phyloP scores from a whole-genome alignment of 2,329 filamentous ascomycete genomes.

The Colletotrichum sp. region DNA sequence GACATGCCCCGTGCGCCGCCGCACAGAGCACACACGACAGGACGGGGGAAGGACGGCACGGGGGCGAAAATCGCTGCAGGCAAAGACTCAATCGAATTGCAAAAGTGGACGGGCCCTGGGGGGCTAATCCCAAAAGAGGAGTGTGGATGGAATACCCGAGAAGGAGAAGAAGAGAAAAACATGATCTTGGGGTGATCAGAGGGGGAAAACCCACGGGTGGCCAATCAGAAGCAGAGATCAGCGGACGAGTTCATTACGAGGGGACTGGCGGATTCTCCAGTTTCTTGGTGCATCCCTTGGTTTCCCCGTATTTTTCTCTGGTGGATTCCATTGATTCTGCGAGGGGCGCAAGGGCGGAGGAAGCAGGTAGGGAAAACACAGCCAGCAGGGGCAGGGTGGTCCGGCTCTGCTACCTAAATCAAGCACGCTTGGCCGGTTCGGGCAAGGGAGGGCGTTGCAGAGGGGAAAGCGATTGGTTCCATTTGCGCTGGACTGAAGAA shows the following conservation, averaged over 20 bases:
- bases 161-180: background rate
- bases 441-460: background rate
- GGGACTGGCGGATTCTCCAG: background rate
- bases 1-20: background rate
- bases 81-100: conserved; percentile 14
- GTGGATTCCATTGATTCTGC: background rate
- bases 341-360: background rate
- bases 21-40: background rate
- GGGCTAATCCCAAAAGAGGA: background rate
- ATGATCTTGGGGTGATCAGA: background rate
- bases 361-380: background rate
- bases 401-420: background rate
- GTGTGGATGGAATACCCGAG: background rate
- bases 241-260: background rate
- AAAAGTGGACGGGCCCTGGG: conserved; percentile 10
- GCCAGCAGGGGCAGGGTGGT: background rate
- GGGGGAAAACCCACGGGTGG: background rate
- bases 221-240: background rate
- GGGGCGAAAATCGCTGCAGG: conserved; percentile 17
- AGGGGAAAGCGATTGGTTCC: background rate
- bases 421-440: background rate
- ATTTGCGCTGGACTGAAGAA: background rate
- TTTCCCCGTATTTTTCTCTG: background rate
- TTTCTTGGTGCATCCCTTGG: background rate
- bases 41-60: background rate